phyloP scores from a whole-genome alignment of 108 stramenopile genomes.

The Nitzschia inconspicua region DNA sequence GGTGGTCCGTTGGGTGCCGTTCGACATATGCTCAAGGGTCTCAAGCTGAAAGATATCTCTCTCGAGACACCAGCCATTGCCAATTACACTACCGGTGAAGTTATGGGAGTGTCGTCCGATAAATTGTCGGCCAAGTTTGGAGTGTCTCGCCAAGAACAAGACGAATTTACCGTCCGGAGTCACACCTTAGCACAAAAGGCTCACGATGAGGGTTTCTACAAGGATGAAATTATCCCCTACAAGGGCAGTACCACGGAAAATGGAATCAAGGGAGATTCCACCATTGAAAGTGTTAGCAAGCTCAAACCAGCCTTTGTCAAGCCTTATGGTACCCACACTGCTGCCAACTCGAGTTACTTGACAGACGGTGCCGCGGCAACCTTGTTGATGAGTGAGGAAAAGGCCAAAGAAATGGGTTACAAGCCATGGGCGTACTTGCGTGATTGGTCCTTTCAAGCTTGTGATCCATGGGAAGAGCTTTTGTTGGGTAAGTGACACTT shows the following conservation, averaged over 20 bases:
- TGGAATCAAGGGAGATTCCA: conserved; percentile 94
- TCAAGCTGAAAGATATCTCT: conserved; percentile 85
- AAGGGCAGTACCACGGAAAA: conserved; percentile 90
- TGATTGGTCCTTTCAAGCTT: conserved; percentile 94
- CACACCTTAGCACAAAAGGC: conserved; percentile 90
- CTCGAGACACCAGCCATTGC: conserved; percentile 98
- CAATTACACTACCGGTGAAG: conserved; percentile 98
- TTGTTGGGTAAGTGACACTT: no score
- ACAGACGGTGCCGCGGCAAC: conserved; percentile 96
- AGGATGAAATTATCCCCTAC: conserved; percentile 89
- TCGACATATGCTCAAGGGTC: conserved; percentile 83
- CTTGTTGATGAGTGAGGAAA: conserved; percentile 92
- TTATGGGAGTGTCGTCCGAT: conserved; percentile 98
- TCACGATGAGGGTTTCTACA: conserved; percentile 90
- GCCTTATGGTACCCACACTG: conserved; percentile 98
- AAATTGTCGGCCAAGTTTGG: conserved; percentile 94
- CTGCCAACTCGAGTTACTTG: conserved; percentile 95
- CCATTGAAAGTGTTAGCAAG: conserved; percentile 87
- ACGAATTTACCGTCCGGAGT: conserved; percentile 91
- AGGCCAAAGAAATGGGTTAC: conserved; percentile 93
- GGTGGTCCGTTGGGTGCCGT: conserved; percentile 77
- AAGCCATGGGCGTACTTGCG: conserved; percentile 91
- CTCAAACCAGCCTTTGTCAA: conserved; percentile 98
- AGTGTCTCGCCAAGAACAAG: conserved; percentile 91
- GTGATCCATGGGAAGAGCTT: conserved; percentile 98